Base-by-base conservation (phyloP, 1,284 basidiomycete species). In the Moesziomyces sp. region DNA sequence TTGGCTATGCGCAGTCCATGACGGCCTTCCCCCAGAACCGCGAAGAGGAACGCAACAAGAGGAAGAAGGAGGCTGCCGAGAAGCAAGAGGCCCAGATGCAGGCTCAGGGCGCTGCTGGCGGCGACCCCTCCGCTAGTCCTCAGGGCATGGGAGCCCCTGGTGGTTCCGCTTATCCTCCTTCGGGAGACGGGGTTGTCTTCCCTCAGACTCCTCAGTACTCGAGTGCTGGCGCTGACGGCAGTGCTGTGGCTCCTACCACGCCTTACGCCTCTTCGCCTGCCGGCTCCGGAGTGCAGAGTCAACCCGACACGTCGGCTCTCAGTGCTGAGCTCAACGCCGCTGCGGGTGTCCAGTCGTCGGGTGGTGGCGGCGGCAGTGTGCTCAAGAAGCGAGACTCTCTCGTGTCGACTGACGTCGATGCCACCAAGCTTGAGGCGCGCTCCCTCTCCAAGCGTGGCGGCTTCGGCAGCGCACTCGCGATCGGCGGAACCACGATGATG, bases 401-500 rank as follows among this genome's bases (percentile, higher is more conserved):
- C 10, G 23, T 21, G 5, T 8, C 14, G 1, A 6, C 46, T 34
- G 23, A 51, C 16, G 0, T 14, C 23, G 10, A 35, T n/a, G 16
- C 18, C 8, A n/a, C 50, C 23, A 21, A 51, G 7, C 28, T n/a
- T 1, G 46, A 50, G 8, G 9, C 52, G 34, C 52, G 45, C 10
- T 50, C 58, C 16, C 54, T 67, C 8, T 52, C 58, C 16, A 69
- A 69, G 49, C 59, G 66, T 4, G 55, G 68, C 1, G 55, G 68
- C 2, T 4, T 53, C 13, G 51, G 34, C 4, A 44, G 11, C 18
- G 55, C 57, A 16, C 21, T 71, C 2, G 11, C 53, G 6, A 55
- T 67, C 49, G 63, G 46, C 11, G 63, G 64, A n/a, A 49, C 56
- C 14, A 38, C 64, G 38, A 63, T 67, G 70, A 67, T 73, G 28